A percentile compares a stretch with the other conserved stretches of the same genome.
phyloP scores from a whole-genome alignment of 768 basidiomycete species.

The Naganishia friedmannii region DNA sequence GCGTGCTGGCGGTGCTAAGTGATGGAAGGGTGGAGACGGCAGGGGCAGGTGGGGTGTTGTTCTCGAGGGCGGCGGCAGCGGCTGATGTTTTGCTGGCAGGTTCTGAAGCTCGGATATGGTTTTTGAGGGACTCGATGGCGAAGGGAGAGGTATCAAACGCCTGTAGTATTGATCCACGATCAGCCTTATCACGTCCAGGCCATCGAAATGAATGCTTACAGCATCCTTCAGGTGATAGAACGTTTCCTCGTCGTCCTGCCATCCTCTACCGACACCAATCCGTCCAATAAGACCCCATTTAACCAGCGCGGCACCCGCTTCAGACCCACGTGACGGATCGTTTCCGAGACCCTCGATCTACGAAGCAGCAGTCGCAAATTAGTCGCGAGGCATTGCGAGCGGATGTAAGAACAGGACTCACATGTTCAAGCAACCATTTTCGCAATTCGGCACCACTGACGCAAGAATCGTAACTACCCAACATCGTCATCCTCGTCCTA shows the following conservation, averaged over 20 bases:
- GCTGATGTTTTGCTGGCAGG: background rate
- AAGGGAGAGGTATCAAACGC: constrained; percentile 30
- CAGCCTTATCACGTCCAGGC: no score
- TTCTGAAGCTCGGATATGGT: constrained; percentile 29
- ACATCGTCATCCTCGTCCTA: constrained; percentile 43
- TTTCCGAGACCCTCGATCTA: constrained; percentile 68
- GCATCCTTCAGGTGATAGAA: constrained; percentile 43
- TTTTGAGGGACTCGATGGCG: constrained; percentile 31
- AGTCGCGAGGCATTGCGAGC: no score
- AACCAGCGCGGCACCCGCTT: constrained; percentile 65
- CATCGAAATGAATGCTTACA: background rate
- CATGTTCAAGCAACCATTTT: constrained; percentile 73
- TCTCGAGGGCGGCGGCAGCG: background rate
- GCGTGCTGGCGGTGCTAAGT: constrained; percentile 22
- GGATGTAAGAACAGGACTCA: constrained; percentile 1
- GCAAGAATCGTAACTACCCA: constrained; percentile 59
- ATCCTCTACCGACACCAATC: constrained; percentile 63
- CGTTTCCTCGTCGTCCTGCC: constrained; percentile 42
- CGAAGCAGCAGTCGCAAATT: background rate
- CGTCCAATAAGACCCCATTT: constrained; percentile 54
- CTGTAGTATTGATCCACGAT: background rate
- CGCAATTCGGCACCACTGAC: constrained; percentile 89
- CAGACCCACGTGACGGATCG: constrained; percentile 73
- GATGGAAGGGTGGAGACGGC: constrained; percentile 3
- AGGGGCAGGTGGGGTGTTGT: background rate